phyloP scores from a whole-genome alignment of 805 yeast genomes.

The Zygotorulaspora florentina region DNA sequence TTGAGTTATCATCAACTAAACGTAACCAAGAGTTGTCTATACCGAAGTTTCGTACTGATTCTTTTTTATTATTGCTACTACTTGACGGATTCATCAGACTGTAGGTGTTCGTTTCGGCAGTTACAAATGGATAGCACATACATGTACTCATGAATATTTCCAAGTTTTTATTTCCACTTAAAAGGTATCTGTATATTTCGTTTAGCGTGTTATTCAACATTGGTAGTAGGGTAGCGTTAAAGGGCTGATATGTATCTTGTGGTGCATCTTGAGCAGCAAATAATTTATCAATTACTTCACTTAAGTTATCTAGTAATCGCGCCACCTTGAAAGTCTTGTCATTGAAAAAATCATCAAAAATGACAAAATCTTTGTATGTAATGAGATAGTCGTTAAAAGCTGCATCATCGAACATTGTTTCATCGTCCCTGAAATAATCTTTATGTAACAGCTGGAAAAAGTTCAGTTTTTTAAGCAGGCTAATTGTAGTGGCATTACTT shows the following conservation, averaged over 20 bases:
- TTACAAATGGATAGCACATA: slow-evolving; percentile 21
- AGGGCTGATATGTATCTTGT: slow-evolving; percentile 1
- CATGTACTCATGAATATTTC: slow-evolving; percentile 22
- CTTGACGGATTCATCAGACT: slow-evolving; percentile 23
- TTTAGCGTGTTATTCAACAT: slow-evolving; percentile 10
- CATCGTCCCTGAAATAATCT: slow-evolving; percentile 9
- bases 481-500: slow-evolving; percentile 26
- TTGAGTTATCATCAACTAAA: slow-evolving; percentile 1
- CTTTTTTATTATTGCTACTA: slow-evolving; percentile 14
- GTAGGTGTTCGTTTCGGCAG: neutral
- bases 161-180: slow-evolving; percentile 15
- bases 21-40: slow-evolving; percentile 10
- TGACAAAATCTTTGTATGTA: slow-evolving; percentile 31
- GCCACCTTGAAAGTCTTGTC: slow-evolving; percentile 14
- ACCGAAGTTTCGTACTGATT: slow-evolving; percentile 5
- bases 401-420: slow-evolving; percentile 19
- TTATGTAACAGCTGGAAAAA: slow-evolving; percentile 34
- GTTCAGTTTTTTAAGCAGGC: slow-evolving; percentile 31
- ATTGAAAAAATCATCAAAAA: slow-evolving; percentile 34
- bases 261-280: slow-evolving; percentile 4
- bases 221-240: slow-evolving; percentile 5
- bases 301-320: slow-evolving; percentile 14
- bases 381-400: slow-evolving; percentile 32
- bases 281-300: slow-evolving; percentile 18
- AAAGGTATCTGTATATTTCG: slow-evolving; percentile 11